Percentiles rank a stretch among this genome's conserved stretches.
Evolutionary conservation across 2,329 filamentous ascomycete genomes (phyloP).

Genomic region (Aspergillus sp.): DNA sequence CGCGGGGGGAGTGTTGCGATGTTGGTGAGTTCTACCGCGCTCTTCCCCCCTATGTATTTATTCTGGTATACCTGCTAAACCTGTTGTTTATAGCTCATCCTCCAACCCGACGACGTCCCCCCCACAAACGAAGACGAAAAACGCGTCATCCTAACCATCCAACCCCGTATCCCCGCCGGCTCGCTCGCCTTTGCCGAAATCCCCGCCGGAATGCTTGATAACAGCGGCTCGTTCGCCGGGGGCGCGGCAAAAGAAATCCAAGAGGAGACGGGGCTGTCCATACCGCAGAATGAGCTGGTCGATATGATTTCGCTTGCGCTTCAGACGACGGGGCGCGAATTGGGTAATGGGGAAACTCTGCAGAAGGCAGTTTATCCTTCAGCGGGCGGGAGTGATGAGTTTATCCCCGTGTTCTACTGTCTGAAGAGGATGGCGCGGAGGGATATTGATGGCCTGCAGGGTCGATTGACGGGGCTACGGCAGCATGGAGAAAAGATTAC

Average conservation of each 20-base stretch:
- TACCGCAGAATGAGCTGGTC: slow-evolving; percentile 43
- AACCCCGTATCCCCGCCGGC: slow-evolving; percentile 50
- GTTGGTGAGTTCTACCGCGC: slow-evolving; percentile 35
- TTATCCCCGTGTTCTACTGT: slow-evolving; percentile 49
- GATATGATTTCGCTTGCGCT: slow-evolving; percentile 48
- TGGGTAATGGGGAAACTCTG: slow-evolving; percentile 27
- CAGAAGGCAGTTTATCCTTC: slow-evolving; percentile 47
- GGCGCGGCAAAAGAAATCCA: slow-evolving; percentile 50
- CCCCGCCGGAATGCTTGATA: slow-evolving; percentile 55
- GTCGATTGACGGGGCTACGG: slow-evolving; percentile 47
- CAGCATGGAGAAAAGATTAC: slow-evolving; percentile 53
- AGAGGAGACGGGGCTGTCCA: slow-evolving; percentile 49
- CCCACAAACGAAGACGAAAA: slow-evolving; percentile 35
- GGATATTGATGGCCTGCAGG: slow-evolving; percentile 44
- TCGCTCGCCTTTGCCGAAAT: slow-evolving; percentile 49
- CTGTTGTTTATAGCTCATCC: slow-evolving; percentile 37
- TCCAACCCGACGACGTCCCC: slow-evolving; percentile 46
- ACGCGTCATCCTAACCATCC: slow-evolving; percentile 47
- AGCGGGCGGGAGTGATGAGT: slow-evolving; percentile 51
- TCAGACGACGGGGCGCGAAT: slow-evolving; percentile 8
- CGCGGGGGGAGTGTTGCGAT: slow-evolving; percentile 52
- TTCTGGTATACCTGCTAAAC: too few relatives aligned
- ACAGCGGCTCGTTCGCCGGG: slow-evolving; percentile 45
- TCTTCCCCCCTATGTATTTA: neutral
- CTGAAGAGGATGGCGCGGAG: slow-evolving; percentile 44